These are phyloP conservation scores for Pestalotiopsis sp. DNA, from an alignment of 2,329 filamentous ascomycete genomes.

Conservation along the genomic window DNA sequence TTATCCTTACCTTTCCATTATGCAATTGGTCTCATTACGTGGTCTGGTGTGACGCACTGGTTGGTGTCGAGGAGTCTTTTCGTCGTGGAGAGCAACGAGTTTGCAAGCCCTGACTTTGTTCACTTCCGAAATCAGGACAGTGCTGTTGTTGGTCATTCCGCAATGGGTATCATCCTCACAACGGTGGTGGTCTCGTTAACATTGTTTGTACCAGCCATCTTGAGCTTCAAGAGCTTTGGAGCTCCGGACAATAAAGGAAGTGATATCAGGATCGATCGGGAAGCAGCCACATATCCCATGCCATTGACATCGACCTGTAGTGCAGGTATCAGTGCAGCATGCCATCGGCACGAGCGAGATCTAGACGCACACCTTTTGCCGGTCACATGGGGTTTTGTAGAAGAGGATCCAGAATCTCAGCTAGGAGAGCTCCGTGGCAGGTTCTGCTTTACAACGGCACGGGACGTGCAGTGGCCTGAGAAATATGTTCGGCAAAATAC, in stretches of 20 bases:
- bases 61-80: slow-evolving; percentile 10
- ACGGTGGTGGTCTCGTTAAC: neutral
- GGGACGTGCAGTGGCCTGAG: neutral
- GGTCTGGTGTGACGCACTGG: slow-evolving; percentile 1
- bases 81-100: slow-evolving; percentile 3
- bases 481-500: neutral
- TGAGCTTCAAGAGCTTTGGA: neutral
- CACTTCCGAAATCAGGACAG: neutral
- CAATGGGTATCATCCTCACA: neutral
- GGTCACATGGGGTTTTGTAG: neutral
- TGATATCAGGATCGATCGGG: neutral
- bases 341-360: neutral
- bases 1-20: slow-evolving; percentile 7
- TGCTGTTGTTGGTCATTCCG: neutral
- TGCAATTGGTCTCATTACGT: neutral
- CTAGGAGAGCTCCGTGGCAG: neutral
- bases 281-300: neutral
- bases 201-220: neutral
- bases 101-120: neutral
- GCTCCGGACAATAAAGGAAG: neutral
- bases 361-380: neutral
- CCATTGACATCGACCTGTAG: neutral
- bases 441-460: neutral
- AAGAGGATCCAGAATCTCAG: neutral
- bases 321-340: neutral